Conservation (phyloP, 768 basidiomycete species). For the Pilatotrama ljubarskyi region DNA sequence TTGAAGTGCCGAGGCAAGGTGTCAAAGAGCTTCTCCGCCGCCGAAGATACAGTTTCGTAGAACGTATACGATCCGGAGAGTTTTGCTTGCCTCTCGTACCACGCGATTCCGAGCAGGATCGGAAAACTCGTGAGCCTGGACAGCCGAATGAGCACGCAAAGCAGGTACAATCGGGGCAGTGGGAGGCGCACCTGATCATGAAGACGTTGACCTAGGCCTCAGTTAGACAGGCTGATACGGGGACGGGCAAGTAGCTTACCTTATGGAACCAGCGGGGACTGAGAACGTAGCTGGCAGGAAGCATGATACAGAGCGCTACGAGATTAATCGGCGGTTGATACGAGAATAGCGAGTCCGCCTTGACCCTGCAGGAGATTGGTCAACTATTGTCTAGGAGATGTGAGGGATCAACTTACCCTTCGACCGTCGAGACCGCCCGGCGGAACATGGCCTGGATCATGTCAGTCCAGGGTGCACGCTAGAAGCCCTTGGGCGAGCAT, state of each 20-base stretch:
- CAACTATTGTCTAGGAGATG: background rate
- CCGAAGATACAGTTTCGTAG: slow-evolving; percentile 67
- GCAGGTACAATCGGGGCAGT: background rate
- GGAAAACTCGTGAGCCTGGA: slow-evolving; percentile 80
- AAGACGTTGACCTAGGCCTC: slow-evolving; percentile 74
- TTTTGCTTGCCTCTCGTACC: slow-evolving; percentile 87
- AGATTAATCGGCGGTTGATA: slow-evolving; percentile 95
- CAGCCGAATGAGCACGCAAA: background rate
- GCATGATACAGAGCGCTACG: slow-evolving; percentile 80
- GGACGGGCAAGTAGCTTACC: slow-evolving; percentile 42
- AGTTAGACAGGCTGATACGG: slow-evolving; percentile 14
- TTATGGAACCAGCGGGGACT: slow-evolving; percentile 98
- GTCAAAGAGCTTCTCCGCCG: slow-evolving; percentile 71
- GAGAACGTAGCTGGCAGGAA: slow-evolving; percentile 85
- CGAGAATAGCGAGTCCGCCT: slow-evolving; percentile 89
- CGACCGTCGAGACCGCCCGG: slow-evolving; percentile 90
- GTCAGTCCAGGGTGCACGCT: background rate
- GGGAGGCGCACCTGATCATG: slow-evolving; percentile 63
- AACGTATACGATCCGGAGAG: slow-evolving; percentile 62
- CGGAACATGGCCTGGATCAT: slow-evolving; percentile 83
- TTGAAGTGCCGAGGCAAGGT: slow-evolving; percentile 75
- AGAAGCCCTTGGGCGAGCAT: background rate
- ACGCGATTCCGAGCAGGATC: slow-evolving; percentile 73
- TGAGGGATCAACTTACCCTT: slow-evolving; percentile 60
- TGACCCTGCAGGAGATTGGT: slow-evolving; percentile 49